Evolutionary conservation across 2,329 filamentous ascomycete species (phyloP), one percentile per base, ranked within the genome.

Genomic region (Alternaria incomplexa): DNA sequence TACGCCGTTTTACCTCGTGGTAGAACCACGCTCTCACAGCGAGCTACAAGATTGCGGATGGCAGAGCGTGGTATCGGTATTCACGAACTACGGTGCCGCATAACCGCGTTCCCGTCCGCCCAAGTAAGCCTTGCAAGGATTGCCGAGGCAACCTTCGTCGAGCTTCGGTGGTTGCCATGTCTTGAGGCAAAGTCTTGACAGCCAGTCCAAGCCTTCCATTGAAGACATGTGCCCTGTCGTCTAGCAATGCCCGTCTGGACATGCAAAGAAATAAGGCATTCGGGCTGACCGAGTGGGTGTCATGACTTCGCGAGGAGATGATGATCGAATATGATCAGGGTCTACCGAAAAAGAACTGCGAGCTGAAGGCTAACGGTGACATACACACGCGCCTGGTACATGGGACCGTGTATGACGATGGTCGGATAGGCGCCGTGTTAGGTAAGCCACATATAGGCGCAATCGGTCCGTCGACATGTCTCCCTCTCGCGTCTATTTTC

Each of bases 111-210:
- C 45, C 44, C 32, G 58, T 36, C 28, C 28, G 17, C 12, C 28
- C 11, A 15, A 7, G 15, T 22, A 62, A 58, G 59, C 59, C 30
- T 58, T 48, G 23, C 47, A 58, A 53, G 56, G 40, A 25, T 46
- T 57, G 54, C 59, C 59, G 23, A 53, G 59, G 23, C 23, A 47
- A 7, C 23, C 46, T 58, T 52, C 47, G 23, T 32, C 23, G 23
- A 53, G 59, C 59, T 62, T 62, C 56, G 43, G 47, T 32, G 15
- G 26, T n/a, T 15, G 40, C 40, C 8, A 32, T 32, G 36, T n/a
- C 47, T n/a, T 51, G 28, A 51, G 30, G 5, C 30, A 52, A 26
- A 52, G 30, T 10, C 48, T 58, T 53, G 47, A 17, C 23, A 8
- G 30, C 44, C 58, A 60, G n/a, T 55, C 20, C 30, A 43, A 43